A percentile compares a stretch with the other conserved stretches of the same genome.
These are phyloP conservation scores for Beauveria australis DNA, from an alignment of 2,329 filamentous ascomycete species.

Conservation along the genomic window DNA sequence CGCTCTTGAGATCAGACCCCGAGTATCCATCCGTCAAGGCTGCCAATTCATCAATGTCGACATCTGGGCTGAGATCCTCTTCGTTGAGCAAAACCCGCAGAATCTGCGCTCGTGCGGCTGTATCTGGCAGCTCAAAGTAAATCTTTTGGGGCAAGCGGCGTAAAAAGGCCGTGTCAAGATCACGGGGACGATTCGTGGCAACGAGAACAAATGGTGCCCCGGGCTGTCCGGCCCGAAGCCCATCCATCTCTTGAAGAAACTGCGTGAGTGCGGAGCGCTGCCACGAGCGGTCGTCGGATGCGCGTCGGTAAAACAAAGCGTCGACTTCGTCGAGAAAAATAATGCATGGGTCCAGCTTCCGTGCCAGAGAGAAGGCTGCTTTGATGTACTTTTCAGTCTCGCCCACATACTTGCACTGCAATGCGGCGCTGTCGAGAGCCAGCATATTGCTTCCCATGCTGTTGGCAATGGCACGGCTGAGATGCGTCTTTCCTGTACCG, in stretches of 20 bases:
- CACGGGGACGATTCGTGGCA: slow-evolving; percentile 22
- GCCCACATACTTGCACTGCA: slow-evolving; percentile 15
- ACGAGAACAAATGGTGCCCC: slow-evolving; percentile 19
- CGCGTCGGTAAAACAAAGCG: slow-evolving; percentile 14
- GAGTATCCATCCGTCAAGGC: slow-evolving; percentile 39
- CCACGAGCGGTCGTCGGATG: not conserved
- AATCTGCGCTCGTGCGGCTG: slow-evolving; percentile 35
- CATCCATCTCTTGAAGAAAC: slow-evolving; percentile 22
- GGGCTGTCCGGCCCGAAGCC: slow-evolving; percentile 10
- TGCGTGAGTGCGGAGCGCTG: slow-evolving; percentile 15
- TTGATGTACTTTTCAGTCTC: slow-evolving; percentile 21
- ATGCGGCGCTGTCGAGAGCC: slow-evolving; percentile 11
- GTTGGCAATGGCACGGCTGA: slow-evolving; percentile 18
- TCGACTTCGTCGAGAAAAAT: slow-evolving; percentile 15
- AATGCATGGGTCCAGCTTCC: slow-evolving; percentile 20
- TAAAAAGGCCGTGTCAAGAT: slow-evolving; percentile 36
- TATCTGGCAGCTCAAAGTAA: slow-evolving; percentile 38
- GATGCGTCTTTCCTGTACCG: slow-evolving; percentile 22
- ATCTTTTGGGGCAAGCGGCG: slow-evolving; percentile 40
- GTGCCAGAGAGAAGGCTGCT: slow-evolving; percentile 19
- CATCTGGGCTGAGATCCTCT: slow-evolving; percentile 29
- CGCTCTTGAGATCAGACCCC: slow-evolving; percentile 43
- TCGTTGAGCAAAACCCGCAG: slow-evolving; percentile 40
- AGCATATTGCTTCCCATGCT: slow-evolving; percentile 17
- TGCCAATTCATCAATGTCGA: slow-evolving; percentile 34